A percentile compares a stretch with the other conserved stretches of the same genome.
Evolutionary conservation across 1,139 yeast species (phyloP).

Genomic region (Scheffersomyces parashehatae): DNA sequence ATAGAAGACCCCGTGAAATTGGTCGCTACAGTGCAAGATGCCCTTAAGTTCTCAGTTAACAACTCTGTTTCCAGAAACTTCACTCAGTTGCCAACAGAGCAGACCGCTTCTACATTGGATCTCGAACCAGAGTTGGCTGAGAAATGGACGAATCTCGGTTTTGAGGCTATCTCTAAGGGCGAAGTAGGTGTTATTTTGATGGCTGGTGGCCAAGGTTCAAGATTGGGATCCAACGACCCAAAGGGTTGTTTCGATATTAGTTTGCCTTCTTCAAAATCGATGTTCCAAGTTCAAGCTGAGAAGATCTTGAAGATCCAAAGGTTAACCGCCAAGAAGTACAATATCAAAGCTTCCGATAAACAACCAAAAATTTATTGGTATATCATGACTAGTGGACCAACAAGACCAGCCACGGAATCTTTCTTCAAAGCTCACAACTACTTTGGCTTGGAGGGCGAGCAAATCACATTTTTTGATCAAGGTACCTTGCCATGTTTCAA

Average conservation of each 20-base stretch:
- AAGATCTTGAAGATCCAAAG: conserved; percentile 65
- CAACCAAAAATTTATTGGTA: conserved; percentile 71
- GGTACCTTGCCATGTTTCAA: conserved; percentile 93
- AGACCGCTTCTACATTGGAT: conserved; percentile 53
- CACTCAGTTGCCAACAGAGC: conserved; percentile 51
- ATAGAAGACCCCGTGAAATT: conserved; percentile 44
- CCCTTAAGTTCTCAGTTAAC: conserved; percentile 40
- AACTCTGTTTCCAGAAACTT: conserved; percentile 38
- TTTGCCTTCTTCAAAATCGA: conserved; percentile 77
- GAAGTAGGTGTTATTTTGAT: conserved; percentile 86
- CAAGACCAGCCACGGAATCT: conserved; percentile 71
- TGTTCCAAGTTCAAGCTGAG: conserved; percentile 94
- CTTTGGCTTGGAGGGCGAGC: conserved; percentile 65
- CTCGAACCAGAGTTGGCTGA: conserved; percentile 25
- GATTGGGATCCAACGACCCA: conserved; percentile 86
- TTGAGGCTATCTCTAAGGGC: conserved; percentile 64
- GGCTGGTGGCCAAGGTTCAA: conserved; percentile 99
- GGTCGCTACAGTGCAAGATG: conserved; percentile 47
- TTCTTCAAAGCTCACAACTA: conserved; percentile 62
- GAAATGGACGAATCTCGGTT: conserved; percentile 61
- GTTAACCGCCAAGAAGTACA: conserved; percentile 44
- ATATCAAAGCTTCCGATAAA: conserved; percentile 6
- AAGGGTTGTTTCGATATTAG: conserved; percentile 92
- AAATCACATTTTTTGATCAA: conserved; percentile 84
- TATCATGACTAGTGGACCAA: conserved; percentile 95